These are phyloP conservation scores for Colletotrichum zoysiae DNA, from an alignment of 2,329 filamentous ascomycete genomes.

Conservation along the genomic window DNA sequence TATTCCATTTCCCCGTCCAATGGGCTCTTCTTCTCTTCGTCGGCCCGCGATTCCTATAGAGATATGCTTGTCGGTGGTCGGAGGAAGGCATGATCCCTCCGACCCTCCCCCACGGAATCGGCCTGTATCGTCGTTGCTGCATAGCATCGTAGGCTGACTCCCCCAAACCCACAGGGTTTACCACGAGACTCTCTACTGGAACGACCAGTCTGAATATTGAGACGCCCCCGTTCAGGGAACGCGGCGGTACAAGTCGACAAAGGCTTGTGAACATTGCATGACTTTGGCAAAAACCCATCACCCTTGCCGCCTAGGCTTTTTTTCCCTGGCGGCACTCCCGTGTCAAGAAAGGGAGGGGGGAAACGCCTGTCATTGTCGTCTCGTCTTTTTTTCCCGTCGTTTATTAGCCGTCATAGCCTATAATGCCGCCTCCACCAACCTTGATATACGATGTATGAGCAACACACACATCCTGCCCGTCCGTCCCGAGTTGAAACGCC, in stretches of 20 bases:
- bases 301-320: not conserved
- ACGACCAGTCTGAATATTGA: constrained; percentile 60
- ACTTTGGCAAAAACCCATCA: not conserved
- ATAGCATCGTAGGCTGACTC: constrained; percentile 21
- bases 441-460: constrained; percentile 32
- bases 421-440: not conserved
- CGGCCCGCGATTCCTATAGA: not conserved
- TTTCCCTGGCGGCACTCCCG: constrained; percentile 7
- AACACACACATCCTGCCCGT: not conserved
- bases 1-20: too few species aligned
- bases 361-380: constrained; percentile 24
- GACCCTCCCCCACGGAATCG: too few species aligned
- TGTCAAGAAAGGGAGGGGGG: constrained; percentile 11
- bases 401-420: constrained; percentile 28
- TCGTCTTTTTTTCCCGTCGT: constrained; percentile 20
- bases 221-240: constrained; percentile 5
- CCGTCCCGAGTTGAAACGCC: constrained; percentile 31
- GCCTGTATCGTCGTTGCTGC: not conserved
- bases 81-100: not conserved
- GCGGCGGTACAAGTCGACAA: constrained; percentile 5
- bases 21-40: not conserved
- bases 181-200: constrained; percentile 66
- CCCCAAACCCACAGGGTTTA: constrained; percentile 48
- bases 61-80: constrained; percentile 19
- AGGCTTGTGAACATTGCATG: constrained; percentile 2